Base-by-base conservation (phyloP, 345 rosid genomes). In the Xanthoceras sorbifolium region DNA sequence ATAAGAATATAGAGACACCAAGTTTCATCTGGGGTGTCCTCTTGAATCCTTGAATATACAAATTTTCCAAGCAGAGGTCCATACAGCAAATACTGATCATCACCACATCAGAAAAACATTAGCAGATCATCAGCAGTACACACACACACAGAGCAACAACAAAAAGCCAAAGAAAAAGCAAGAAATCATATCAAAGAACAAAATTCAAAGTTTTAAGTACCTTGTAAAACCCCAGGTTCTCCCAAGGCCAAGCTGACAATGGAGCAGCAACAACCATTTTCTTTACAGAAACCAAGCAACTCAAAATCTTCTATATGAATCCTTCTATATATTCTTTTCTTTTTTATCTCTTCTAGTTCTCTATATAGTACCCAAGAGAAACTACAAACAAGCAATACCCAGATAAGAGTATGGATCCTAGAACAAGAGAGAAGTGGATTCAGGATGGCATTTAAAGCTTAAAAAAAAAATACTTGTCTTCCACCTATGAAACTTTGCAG, bases 211-310 rank as follows among this genome's bases (percentile, higher is more conserved):
- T 18, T 14, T 38, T 3, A 68, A 20, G 9, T 25, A 96, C 99
- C 98, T 96, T 96, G 80, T 75, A 95, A 67, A 69, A 20, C 55
- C 98, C 97, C 67, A 92, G 60, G 85, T 85, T 88, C 80, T 81
- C 94, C 99, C 99, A 96, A 5, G 99, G 97, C 98, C 98, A 96
- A 70, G 89, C 72, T 66, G 93, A 88, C 78, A 92, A 80, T 54
- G 89, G 73, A 81, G 90, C 87, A 38, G 6, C 15, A 78, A 40
- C 91, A 77, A 38, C 91, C 98, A 90, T 91, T 76, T 60, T 72
- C 65, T 40, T 6, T 57, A 57, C 28, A 20, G 23, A 55, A 22
- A 57, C 62, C 46, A 42, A 42, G 15, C 46, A 2, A 42, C 46
- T 42, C 46, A 9, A 10, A 42, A 42, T 42, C 15, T 42, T 42